Percentiles rank a stretch among this genome's conserved stretches.
Conservation (phyloP, 1,284 basidiomycete genomes). For the Moniliophthora roreri region DNA sequence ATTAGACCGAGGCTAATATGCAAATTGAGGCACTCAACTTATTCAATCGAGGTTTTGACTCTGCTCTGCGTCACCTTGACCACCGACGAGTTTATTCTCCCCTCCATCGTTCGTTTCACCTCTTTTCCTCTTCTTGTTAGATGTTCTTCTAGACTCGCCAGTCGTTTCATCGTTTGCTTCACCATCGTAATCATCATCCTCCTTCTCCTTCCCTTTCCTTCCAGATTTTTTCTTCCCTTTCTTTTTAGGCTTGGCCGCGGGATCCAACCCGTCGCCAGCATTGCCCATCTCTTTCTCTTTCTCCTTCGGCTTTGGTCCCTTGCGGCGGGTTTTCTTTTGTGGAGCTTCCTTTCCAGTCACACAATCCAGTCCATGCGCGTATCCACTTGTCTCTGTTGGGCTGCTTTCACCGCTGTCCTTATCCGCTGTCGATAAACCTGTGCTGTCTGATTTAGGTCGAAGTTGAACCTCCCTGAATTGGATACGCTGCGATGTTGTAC, state of each 20-base stretch:
- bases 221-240: background rate
- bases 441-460: slow-evolving; percentile 32
- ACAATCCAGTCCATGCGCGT: background rate
- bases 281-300: background rate
- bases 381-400: background rate
- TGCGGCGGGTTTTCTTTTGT: background rate
- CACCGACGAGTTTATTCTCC: background rate
- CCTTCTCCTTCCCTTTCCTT: slow-evolving; percentile 5
- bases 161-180: slow-evolving; percentile 6
- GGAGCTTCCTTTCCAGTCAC: too few species aligned
- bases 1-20: too few species aligned
- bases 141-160: background rate
- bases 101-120: background rate
- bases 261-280: background rate
- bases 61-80: background rate
- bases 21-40: too few species aligned
- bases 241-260: background rate
- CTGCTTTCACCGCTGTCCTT: background rate
- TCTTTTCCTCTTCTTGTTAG: background rate
- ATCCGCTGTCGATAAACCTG: background rate
- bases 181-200: slow-evolving; percentile 12
- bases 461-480: slow-evolving; percentile 63
- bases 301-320: background rate
- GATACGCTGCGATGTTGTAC: slow-evolving; percentile 60
- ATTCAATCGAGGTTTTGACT: background rate